Base-by-base conservation (phyloP, 192 early-diverging fungal genomes). In the Funneliformis geosporum region DNA sequence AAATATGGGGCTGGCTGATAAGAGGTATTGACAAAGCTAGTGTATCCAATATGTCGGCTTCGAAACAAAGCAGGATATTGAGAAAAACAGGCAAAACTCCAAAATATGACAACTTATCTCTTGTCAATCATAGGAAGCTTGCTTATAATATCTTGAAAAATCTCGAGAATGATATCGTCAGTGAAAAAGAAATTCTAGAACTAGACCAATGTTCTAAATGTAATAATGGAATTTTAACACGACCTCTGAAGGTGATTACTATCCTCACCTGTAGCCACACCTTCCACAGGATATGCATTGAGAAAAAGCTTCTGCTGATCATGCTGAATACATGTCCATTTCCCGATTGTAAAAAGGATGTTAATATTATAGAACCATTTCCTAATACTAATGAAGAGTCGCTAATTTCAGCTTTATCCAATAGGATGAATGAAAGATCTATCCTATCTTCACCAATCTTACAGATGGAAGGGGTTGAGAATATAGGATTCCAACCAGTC, bases 281-380 rank as follows among this genome's bases (percentile, higher is more conserved):
- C 0, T 65, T 64, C 11, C 75, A 76, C 44, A 76, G 75, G 5
- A 23, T 27, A 23, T 73, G 47, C 23, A 12, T 55, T 74, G 27
- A 76, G 8, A 76, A 76, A 76, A 62, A 76, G 42, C 39, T 65
- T 76, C 5, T 65, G 8, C 60, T 16, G 8, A 65, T 40, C 18
- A 38, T 28, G 18, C 16, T 55, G 39, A 75, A 43, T 60, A 60
- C 16, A 59, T 75, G 73, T 16, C 50, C 73, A 38, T 60, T 60
- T 39, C 28, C 73, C 18, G 12, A 60, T 60, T 39, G 12, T 75
- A 28, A 18, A 39, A 75, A 60, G n/a, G 21, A n/a, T 59, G 38
- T 74, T 16, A 50, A 74, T 33, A 33, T 60, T 6, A 16, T 59
- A 18, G 72, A 74, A 69, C 39, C 7, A n/a, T 40, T 71, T 62